Evolutionary conservation across 805 yeast genomes (phyloP), one percentile per base, ranked within the genome.

Genomic region (Teunomyces kruisii): DNA sequence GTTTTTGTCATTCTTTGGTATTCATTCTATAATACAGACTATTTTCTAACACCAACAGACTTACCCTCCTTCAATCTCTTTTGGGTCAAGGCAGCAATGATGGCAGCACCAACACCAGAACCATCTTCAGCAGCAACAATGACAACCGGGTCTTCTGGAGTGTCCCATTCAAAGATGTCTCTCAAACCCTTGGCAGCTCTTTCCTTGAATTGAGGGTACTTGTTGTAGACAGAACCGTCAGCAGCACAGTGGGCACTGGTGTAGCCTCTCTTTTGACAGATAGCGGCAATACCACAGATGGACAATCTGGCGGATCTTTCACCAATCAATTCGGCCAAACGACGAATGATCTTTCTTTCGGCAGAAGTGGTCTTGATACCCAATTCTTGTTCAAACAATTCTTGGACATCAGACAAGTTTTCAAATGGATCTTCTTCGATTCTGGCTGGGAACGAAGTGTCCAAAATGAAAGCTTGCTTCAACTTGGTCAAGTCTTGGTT

Each of bases 21-120:
- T 37, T 14, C 12, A 19, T 22, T n/a, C 14, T 28, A 26, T 27
- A 37, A 22, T 14, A 28, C 15, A 28, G 22, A 37, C 17, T 37
- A 17, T 22, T 53, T 44, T 43, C 45, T 49, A 19, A 53, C 53
- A 48, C 92, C 92, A 49, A 86, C 84, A 50, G 88, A 81, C 59
- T 77, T 67, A 39, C 92, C 92, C 49, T 79, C 75, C 53, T 72
- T 76, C 59, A 84, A 74, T 74, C 99, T 84, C 66, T 81, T 76
- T 67, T 86, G 81, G 46, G 98, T 86, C 68, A 92, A 79, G 36
- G 98, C 97, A 44, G 99, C 98, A 70, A 94, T 92, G 58, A 92
- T 80, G 42, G 98, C 99, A 45, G 99, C 99, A 64, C 99, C 99
- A 40, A 88, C 97, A 74, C 98, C 98, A 31, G 94, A 86, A 58